Conservation (phyloP, 1,139 yeast species). For the Debaryomyces sp. region DNA sequence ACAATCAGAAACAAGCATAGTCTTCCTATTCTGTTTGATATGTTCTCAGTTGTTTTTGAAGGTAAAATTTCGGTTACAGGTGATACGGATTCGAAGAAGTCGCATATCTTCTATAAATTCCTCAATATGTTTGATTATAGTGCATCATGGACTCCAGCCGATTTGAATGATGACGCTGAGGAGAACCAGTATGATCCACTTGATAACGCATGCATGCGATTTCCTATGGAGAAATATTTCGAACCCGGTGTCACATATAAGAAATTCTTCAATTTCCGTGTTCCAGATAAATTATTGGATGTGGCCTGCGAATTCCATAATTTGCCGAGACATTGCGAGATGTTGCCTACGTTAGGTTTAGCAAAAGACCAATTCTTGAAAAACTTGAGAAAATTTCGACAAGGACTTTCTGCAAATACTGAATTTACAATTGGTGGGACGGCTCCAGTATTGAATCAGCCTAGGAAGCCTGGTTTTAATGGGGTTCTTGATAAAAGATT, state of each 20-base stretch:
- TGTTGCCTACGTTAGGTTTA: conserved; percentile 41
- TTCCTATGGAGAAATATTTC: conserved; percentile 31
- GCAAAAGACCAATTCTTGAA: conserved; percentile 31
- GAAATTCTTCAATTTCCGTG: conserved; percentile 41
- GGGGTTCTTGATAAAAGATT: conserved; percentile 26
- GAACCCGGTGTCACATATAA: conserved; percentile 39
- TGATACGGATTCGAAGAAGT: conserved; percentile 18
- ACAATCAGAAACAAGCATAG: conserved; percentile 34
- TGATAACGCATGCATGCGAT: conserved; percentile 33
- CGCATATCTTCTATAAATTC: conserved; percentile 23
- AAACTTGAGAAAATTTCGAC: conserved; percentile 32
- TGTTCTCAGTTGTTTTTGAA: conserved; percentile 45
- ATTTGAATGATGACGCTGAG: conserved; percentile 33
- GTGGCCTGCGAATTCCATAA: conserved; percentile 37
- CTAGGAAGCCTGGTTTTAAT: conserved; percentile 1
- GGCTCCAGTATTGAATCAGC: not conserved
- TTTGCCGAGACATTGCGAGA: conserved; percentile 37
- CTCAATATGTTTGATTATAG: conserved; percentile 45
- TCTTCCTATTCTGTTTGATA: conserved; percentile 39
- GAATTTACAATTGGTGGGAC: conserved; percentile 12
- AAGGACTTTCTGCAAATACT: conserved; percentile 9
- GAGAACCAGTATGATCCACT: conserved; percentile 28
- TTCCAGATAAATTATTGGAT: conserved; percentile 43
- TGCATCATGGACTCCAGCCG: conserved; percentile 46
- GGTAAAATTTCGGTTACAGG: conserved; percentile 32